Evolutionary conservation across 192 early-diverging fungal species (phyloP).

Genomic region (Backusella tarrabulga): DNA sequence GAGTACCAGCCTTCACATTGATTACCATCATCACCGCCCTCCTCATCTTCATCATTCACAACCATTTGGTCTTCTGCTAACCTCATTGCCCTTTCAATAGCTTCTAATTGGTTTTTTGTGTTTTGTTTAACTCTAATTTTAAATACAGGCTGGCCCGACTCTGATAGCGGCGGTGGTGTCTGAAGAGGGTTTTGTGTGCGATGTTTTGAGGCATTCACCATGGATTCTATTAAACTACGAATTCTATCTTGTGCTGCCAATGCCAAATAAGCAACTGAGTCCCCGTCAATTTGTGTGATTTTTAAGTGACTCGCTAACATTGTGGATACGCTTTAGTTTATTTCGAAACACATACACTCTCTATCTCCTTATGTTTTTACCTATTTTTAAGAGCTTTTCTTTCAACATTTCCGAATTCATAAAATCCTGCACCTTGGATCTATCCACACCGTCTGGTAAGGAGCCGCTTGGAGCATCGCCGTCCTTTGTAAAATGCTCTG

Average conservation of each 20-base stretch:
- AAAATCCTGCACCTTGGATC: slow-evolving; percentile 48
- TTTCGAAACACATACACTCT: neutral
- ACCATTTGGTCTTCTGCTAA: slow-evolving; percentile 61
- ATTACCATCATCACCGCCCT: neutral
- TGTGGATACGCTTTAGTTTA: neutral
- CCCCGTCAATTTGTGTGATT: slow-evolving; percentile 50
- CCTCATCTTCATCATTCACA: slow-evolving; percentile 17
- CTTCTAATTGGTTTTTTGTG: slow-evolving; percentile 65
- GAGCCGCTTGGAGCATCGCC: slow-evolving; percentile 18
- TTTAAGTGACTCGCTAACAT: slow-evolving; percentile 33
- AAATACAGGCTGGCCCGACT: slow-evolving; percentile 60
- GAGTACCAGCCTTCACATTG: neutral
- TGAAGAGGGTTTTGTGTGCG: slow-evolving; percentile 61
- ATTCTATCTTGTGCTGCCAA: slow-evolving; percentile 70
- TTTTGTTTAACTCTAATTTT: slow-evolving; percentile 66
- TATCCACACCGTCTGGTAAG: slow-evolving; percentile 31
- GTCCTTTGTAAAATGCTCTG: slow-evolving; percentile 37
- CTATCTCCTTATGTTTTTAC: slow-evolving; percentile 21
- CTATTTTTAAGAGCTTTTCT: slow-evolving; percentile 37
- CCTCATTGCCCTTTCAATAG: slow-evolving; percentile 67
- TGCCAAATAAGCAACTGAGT: slow-evolving; percentile 61
- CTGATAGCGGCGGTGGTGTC: slow-evolving; percentile 54
- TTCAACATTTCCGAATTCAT: slow-evolving; percentile 40
- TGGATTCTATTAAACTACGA: slow-evolving; percentile 60
- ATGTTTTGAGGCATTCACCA: slow-evolving; percentile 70